A percentile compares a stretch with the other conserved stretches of the same genome.
Evolutionary conservation across 139 green algal genomes (phyloP).

Genomic region (Nannochloris sp.): DNA sequence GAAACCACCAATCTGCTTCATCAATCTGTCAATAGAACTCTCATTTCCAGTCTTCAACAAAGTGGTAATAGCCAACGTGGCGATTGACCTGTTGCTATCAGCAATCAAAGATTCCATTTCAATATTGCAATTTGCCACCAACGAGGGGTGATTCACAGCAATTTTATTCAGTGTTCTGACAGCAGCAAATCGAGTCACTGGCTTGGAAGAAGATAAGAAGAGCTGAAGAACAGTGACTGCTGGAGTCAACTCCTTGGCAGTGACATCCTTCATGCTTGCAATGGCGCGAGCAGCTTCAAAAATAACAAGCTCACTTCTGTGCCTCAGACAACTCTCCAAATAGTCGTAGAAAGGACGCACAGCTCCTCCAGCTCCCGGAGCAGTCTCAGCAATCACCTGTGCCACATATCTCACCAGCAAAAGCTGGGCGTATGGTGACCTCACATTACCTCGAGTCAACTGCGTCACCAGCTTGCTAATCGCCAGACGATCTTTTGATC

Average conservation of each 20-base stretch:
- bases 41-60: slow-evolving; percentile 99
- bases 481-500: slow-evolving; percentile 83
- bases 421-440: slow-evolving; percentile 90
- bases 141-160: slow-evolving; percentile 85
- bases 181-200: slow-evolving; percentile 89
- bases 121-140: slow-evolving; percentile 97
- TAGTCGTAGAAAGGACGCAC: slow-evolving; percentile 94
- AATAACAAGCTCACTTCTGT: slow-evolving; percentile 74
- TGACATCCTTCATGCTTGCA: slow-evolving; percentile 81
- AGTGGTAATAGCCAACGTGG: slow-evolving; percentile 97
- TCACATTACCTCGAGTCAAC: slow-evolving; percentile 68
- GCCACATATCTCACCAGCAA: slow-evolving; percentile 88
- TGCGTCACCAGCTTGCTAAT: slow-evolving; percentile 94
- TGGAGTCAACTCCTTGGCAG: slow-evolving; percentile 79
- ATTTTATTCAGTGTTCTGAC: slow-evolving; percentile 90
- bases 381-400: slow-evolving; percentile 61
- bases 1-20: slow-evolving; percentile 97
- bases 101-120: slow-evolving; percentile 97
- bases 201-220: slow-evolving; percentile 93
- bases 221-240: slow-evolving; percentile 97
- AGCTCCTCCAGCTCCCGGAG: slow-evolving; percentile 35
- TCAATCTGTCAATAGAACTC: slow-evolving; percentile 88
- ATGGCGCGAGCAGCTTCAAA: slow-evolving; percentile 95
- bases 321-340: slow-evolving; percentile 89
- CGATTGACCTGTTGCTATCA: slow-evolving; percentile 91